phyloP scores from a whole-genome alignment of 2,329 filamentous ascomycete species.

The Nothomitra cinnamomea region DNA sequence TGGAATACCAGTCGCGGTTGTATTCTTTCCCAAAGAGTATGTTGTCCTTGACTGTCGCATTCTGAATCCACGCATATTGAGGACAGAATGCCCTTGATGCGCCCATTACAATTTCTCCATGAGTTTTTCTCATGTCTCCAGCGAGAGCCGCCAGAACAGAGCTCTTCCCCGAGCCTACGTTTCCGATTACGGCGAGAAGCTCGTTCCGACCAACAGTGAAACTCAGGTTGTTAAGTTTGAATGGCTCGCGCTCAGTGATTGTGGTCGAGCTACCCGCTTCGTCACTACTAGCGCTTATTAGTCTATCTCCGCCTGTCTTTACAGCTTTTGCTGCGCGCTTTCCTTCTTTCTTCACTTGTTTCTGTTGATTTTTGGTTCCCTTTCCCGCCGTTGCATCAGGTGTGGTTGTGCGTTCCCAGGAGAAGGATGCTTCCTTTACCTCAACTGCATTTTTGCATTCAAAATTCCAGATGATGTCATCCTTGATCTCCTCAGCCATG shows the following conservation, averaged over 20 bases:
- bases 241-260: conserved; percentile 17
- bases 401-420: conserved; percentile 68
- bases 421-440: conserved; percentile 59
- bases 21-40: conserved; percentile 59
- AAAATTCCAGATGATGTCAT: conserved; percentile 44
- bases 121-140: conserved; percentile 80
- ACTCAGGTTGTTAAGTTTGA: conserved; percentile 23
- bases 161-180: conserved; percentile 80
- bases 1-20: conserved; percentile 61
- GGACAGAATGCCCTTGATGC: conserved; percentile 80
- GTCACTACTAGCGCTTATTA: conserved; percentile 15
- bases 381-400: conserved; percentile 17
- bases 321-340: not conserved
- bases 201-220: conserved; percentile 23
- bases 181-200: conserved; percentile 24
- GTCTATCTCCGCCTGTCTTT: not conserved
- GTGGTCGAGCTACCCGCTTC: conserved; percentile 25
- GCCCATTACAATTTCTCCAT: conserved; percentile 56
- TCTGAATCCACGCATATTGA: conserved; percentile 97
- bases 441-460: conserved; percentile 42
- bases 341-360: conserved; percentile 3
- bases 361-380: conserved; percentile 14
- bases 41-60: conserved; percentile 71
- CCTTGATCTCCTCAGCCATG: conserved; percentile 65
- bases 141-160: conserved; percentile 78